These are phyloP conservation scores for Saitozyma sp. DNA, from an alignment of 768 basidiomycete genomes.

Conservation along the genomic window DNA sequence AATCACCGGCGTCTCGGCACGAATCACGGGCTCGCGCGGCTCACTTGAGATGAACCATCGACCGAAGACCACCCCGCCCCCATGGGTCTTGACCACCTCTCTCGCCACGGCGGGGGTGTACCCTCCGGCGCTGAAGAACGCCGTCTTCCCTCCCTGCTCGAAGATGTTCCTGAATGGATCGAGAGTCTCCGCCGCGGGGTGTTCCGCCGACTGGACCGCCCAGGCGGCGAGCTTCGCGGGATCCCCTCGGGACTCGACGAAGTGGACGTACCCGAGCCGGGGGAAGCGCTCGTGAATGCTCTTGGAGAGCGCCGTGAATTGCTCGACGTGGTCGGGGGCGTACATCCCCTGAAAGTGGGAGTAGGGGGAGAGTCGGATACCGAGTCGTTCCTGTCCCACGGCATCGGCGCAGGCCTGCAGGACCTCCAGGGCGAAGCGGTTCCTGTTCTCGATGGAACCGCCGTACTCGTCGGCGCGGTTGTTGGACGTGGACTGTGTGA, in stretches of 20 bases:
- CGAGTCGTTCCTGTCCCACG: constrained; percentile 62
- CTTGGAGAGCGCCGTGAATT: constrained; percentile 9
- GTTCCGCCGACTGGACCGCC: constrained; percentile 15
- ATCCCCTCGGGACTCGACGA: constrained; percentile 25
- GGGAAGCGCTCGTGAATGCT: constrained; percentile 17
- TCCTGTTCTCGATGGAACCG: constrained; percentile 64
- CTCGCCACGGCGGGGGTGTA: constrained; percentile 19
- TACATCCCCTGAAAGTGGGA: constrained; percentile 56
- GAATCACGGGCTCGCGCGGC: background rate
- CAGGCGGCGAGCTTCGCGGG: constrained; percentile 16
- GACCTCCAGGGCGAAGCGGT: constrained; percentile 62
- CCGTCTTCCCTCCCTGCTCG: constrained; percentile 10
- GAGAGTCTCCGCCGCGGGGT: constrained; percentile 14
- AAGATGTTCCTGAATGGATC: background rate
- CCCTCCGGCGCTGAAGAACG: constrained; percentile 27
- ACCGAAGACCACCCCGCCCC: constrained; percentile 20
- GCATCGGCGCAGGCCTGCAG: constrained; percentile 59
- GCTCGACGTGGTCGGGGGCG: constrained; percentile 8
- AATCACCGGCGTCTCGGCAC: background rate
- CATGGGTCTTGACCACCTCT: constrained; percentile 15
- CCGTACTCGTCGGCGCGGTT: constrained; percentile 67
- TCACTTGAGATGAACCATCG: constrained; percentile 26
- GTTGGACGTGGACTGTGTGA: constrained; percentile 63
- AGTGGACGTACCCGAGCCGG: constrained; percentile 26
- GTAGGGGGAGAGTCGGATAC: constrained; percentile 65